Conservation (phyloP, 805 yeast genomes). For the Metschnikowia colocasiae region DNA sequence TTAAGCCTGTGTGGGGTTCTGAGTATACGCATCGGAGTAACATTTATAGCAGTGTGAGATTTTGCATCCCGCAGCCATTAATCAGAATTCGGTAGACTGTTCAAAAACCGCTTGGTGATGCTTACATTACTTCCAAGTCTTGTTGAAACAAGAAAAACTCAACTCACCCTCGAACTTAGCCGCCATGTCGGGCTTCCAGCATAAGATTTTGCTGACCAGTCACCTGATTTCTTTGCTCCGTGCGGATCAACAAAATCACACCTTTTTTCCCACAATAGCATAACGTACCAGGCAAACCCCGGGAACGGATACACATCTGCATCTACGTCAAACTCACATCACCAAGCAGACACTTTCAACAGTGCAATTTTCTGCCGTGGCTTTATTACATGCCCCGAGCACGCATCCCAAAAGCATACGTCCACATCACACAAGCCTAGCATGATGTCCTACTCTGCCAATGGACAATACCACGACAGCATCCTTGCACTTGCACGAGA, state of each 20-base stretch:
- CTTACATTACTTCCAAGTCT: not conserved
- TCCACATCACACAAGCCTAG: not conserved
- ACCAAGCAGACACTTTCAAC: not conserved
- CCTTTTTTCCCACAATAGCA: not conserved
- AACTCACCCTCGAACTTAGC: no score
- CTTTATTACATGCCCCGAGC: not conserved
- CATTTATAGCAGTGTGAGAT: not conserved
- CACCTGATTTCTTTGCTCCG: constrained; percentile 4
- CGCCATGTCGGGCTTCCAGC: no score
- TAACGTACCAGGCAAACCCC: not conserved
- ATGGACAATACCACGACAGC: constrained; percentile 41
- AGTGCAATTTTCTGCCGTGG: not conserved
- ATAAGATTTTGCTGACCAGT: not conserved
- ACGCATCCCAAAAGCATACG: not conserved
- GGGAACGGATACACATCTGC: not conserved
- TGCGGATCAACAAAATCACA: constrained; percentile 3
- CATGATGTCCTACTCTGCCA: constrained; percentile 2
- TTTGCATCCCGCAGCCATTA: not conserved
- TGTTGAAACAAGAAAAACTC: no score
- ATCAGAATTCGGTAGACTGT: not conserved
- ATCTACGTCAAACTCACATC: not conserved
- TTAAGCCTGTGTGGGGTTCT: no score
- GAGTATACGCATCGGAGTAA: no score
- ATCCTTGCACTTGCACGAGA: constrained; percentile 45
- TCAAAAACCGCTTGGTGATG: not conserved